Percentiles rank a stretch among this genome's conserved stretches.
phyloP scores from a whole-genome alignment of 129 eudicot species.

The Tanacetum coccineum region DNA sequence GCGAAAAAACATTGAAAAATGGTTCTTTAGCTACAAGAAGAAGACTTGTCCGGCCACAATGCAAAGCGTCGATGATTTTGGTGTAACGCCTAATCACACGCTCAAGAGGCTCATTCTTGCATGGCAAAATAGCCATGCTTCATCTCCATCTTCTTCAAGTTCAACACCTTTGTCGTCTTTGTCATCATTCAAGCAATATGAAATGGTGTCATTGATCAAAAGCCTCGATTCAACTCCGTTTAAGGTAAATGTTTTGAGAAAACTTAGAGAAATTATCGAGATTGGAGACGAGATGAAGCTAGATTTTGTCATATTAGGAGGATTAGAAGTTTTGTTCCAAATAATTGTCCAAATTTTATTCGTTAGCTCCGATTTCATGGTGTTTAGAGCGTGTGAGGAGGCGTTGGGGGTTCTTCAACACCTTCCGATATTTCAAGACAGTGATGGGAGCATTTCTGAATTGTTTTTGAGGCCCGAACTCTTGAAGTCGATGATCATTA shows the following conservation, averaged over 20 bases:
- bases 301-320: conserved; percentile 55
- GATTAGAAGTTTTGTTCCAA: conserved; percentile 51
- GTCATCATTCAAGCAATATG: conserved; percentile 41
- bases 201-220: conserved; percentile 45
- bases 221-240: conserved; percentile 61
- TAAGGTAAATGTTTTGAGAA: conserved; percentile 58
- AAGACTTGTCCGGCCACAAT: conserved; percentile 81
- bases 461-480: conserved; percentile 50
- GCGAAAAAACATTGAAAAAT: conserved; percentile 62
- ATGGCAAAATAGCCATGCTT: conserved; percentile 36
- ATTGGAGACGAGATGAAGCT: conserved; percentile 45
- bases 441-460: conserved; percentile 29
- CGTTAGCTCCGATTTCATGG: conserved; percentile 55
- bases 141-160: conserved; percentile 19
- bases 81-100: conserved; percentile 68
- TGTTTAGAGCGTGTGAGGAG: conserved; percentile 77
- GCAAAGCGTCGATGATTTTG: conserved; percentile 46
- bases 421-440: conserved; percentile 38
- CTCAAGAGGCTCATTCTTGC: conserved; percentile 64
- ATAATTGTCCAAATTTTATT: conserved; percentile 47
- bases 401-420: conserved; percentile 55
- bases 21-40: conserved; percentile 64
- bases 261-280: conserved; percentile 46
- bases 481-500: conserved; percentile 50
- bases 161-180: conserved; percentile 18